Evolutionary conservation across 257 asterid species (phyloP).

Genomic region (Anisodus tanguticus): DNA sequence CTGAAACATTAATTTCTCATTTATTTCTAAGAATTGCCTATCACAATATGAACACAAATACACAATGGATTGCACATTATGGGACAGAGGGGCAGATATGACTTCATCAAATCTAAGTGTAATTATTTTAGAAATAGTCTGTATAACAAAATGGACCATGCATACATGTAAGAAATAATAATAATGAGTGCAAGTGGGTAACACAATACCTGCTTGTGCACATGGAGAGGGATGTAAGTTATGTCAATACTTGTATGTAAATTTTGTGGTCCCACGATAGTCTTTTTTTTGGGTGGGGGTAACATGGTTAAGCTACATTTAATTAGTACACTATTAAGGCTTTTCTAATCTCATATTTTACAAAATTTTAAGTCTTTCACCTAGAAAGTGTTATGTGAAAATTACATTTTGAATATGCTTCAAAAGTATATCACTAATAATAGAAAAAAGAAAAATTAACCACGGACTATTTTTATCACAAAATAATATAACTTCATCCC

Average conservation of each 20-base stretch:
- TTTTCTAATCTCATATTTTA: no score
- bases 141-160: background rate
- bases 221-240: background rate
- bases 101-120: background rate
- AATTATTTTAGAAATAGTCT: background rate
- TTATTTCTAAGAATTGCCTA: background rate
- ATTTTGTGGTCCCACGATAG: background rate
- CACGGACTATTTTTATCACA: background rate
- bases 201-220: background rate
- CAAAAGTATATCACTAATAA: background rate
- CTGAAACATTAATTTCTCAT: background rate
- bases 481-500: background rate
- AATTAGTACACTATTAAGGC: no score
- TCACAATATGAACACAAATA: background rate
- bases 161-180: background rate
- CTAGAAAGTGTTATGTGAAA: no score
- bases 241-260: background rate
- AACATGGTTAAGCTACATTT: no score
- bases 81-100: background rate
- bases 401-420: background rate
- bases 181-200: background rate
- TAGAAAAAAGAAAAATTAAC: background rate
- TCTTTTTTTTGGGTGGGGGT: no score
- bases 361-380: no score
- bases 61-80: background rate